Percentiles rank a stretch among this genome's conserved stretches.
These are phyloP conservation scores for Aspergillus amoenus DNA, from an alignment of 2,329 filamentous ascomycete genomes.

Conservation along the genomic window DNA sequence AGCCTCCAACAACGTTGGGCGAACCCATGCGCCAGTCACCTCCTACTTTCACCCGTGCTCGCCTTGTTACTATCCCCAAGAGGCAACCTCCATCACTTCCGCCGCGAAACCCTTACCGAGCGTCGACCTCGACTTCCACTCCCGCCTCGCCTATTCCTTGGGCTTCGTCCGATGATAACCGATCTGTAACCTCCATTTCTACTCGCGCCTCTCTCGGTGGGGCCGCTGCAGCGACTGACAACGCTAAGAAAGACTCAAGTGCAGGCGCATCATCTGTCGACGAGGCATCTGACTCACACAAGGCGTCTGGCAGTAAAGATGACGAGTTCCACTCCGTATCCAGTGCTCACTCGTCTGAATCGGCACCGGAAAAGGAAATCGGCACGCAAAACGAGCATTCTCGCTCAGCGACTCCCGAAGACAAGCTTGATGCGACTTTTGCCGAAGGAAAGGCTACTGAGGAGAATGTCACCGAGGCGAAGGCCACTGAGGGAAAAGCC, in stretches of 20 bases:
- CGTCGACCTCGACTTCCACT: constrained; percentile 22
- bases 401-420: not conserved
- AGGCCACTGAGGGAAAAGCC: not conserved
- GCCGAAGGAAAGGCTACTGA: not conserved
- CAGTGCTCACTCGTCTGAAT: constrained; percentile 33
- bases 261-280: constrained; percentile 14
- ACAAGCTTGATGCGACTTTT: not conserved
- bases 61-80: constrained; percentile 82
- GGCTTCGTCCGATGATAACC: constrained; percentile 26
- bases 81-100: constrained; percentile 74
- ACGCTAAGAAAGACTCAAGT: constrained; percentile 9
- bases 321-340: constrained; percentile 45
- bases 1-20: constrained; percentile 53
- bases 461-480: not conserved
- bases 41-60: constrained; percentile 71
- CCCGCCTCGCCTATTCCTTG: constrained; percentile 25
- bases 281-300: constrained; percentile 15
- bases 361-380: constrained; percentile 12
- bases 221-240: constrained; percentile 18
- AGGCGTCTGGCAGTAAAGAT: constrained; percentile 30
- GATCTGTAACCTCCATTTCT: constrained; percentile 22
- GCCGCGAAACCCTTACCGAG: constrained; percentile 62
- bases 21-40: constrained; percentile 59
- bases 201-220: constrained; percentile 21
- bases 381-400: constrained; percentile 11